phyloP scores from a whole-genome alignment of 2,329 filamentous ascomycete species.

The Exophiala sideris region DNA sequence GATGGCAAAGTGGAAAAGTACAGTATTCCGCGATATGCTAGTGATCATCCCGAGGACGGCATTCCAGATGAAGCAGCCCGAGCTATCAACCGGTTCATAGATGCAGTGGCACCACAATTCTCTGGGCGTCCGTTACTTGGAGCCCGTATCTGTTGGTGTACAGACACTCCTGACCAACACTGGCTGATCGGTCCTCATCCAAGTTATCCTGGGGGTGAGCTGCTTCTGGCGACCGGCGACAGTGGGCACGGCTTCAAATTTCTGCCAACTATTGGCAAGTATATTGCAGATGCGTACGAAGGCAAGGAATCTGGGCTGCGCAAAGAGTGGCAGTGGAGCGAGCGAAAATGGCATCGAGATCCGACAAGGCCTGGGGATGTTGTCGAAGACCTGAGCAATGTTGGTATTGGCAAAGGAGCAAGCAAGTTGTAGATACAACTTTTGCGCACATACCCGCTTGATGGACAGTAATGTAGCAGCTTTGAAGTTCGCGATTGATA shows the following conservation, averaged over 20 bases:
- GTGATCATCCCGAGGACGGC: neutral
- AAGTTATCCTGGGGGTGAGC: slow-evolving; percentile 9
- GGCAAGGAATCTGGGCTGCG: slow-evolving; percentile 27
- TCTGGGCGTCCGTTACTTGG: slow-evolving; percentile 47
- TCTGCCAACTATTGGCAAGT: slow-evolving; percentile 50
- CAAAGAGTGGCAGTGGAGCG: neutral
- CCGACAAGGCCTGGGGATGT: neutral
- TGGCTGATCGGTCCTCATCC: slow-evolving; percentile 53
- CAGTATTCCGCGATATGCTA: neutral
- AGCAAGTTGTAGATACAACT: neutral
- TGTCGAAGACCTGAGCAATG: neutral
- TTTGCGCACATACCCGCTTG: too few relatives aligned
- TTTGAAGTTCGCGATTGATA: too few relatives aligned
- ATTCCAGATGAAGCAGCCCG: neutral
- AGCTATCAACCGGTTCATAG: neutral
- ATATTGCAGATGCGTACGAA: slow-evolving; percentile 45
- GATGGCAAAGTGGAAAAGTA: neutral
- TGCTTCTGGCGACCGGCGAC: slow-evolving; percentile 50
- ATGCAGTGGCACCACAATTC: slow-evolving; percentile 42
- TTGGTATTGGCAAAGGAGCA: neutral
- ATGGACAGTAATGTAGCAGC: too few relatives aligned
- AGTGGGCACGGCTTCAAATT: slow-evolving; percentile 52
- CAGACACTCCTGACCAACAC: slow-evolving; percentile 52
- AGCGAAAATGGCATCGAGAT: neutral
- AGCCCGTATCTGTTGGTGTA: slow-evolving; percentile 56